Evolutionary conservation across 768 basidiomycete genomes (phyloP).

Genomic region (Rhizopogon vulgaris): DNA sequence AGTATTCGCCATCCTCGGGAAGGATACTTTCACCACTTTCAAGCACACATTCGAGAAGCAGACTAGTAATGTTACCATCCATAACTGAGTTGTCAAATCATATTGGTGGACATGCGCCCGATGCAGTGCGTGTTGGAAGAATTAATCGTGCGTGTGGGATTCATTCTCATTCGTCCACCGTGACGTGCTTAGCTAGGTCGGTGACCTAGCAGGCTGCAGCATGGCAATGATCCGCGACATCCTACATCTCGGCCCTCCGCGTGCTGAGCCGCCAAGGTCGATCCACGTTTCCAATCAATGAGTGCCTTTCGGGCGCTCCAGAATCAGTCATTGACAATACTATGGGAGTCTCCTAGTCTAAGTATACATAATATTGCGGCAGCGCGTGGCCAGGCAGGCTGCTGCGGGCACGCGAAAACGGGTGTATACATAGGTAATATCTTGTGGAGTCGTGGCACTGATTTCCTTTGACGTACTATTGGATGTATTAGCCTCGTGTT

Average conservation of each 20-base stretch:
- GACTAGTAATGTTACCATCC: neutral
- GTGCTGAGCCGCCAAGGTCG: too few relatives aligned
- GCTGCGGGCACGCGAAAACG: neutral
- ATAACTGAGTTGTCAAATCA: neutral
- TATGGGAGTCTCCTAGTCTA: neutral
- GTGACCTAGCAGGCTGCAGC: neutral
- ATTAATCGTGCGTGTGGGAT: too few relatives aligned
- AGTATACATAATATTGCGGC: neutral
- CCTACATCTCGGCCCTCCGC: neutral
- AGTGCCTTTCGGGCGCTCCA: too few relatives aligned
- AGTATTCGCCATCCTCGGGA: constrained; percentile 61
- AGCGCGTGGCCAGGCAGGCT: neutral
- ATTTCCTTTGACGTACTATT: too few relatives aligned
- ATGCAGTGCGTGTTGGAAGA: too few relatives aligned
- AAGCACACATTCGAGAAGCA: constrained; percentile 27
- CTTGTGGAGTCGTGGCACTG: neutral
- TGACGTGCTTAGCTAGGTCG: neutral
- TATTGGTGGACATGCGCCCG: too few relatives aligned
- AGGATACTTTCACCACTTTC: constrained; percentile 40
- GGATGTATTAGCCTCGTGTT: neutral
- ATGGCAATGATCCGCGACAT: neutral
- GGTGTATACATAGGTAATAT: neutral
- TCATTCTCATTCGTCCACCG: neutral
- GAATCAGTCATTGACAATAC: neutral
- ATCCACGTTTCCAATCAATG: neutral